A percentile compares a stretch with the other conserved stretches of the same genome.
Conservation (phyloP, 139 green algal genomes). For the Asterochloris erici region DNA sequence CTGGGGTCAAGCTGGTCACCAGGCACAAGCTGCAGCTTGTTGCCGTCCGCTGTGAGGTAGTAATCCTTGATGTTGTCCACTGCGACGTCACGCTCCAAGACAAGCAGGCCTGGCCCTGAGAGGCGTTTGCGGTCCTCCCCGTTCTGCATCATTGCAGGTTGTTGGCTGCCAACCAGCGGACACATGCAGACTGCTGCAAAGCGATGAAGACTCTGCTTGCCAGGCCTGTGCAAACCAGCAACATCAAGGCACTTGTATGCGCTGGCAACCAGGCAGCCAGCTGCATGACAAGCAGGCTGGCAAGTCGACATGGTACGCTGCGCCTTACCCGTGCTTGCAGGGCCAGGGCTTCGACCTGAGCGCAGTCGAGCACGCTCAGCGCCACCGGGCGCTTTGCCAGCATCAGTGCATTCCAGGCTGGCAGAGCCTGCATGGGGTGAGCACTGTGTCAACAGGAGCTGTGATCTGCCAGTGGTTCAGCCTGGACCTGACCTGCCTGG, state of each 20-base stretch:
- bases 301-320: neutral
- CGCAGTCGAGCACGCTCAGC: conserved; percentile 54
- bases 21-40: conserved; percentile 31
- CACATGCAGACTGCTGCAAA: neutral
- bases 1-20: conserved; percentile 17
- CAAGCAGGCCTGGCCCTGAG: conserved; percentile 57
- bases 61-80: conserved; percentile 22
- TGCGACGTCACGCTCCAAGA: conserved; percentile 40
- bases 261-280: neutral
- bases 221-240: neutral
- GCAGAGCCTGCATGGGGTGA: conserved; percentile 46
- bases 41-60: conserved; percentile 35
- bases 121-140: conserved; percentile 56
- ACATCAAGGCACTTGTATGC: neutral
- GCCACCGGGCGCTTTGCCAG: conserved; percentile 54
- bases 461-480: neutral
- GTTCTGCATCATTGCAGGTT: conserved; percentile 28
- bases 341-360: conserved; percentile 32
- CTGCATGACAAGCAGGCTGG: neutral
- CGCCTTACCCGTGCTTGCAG: conserved; percentile 40
- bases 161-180: neutral
- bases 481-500: too few relatives aligned
- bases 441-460: neutral
- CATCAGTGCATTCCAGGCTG: conserved; percentile 63
- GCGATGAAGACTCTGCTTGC: neutral